Evolutionary conservation across 495 filamentous ascomycete species (phyloP).

Genomic region (Annulohypoxylon moriforme): DNA sequence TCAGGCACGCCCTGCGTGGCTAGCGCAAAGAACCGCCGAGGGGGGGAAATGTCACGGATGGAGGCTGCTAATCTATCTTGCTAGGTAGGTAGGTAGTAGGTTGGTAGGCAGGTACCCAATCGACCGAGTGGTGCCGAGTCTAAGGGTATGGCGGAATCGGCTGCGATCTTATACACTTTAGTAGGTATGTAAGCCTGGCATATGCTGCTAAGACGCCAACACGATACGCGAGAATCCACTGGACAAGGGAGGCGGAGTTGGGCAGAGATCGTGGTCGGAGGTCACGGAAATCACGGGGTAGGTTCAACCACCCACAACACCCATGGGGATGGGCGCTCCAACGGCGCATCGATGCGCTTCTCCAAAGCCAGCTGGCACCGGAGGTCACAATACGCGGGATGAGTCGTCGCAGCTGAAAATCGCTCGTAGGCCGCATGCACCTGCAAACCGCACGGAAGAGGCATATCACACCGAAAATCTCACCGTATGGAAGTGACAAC

Average conservation of each 20-base stretch:
- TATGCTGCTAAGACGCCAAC: neutral
- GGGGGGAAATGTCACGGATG: neutral
- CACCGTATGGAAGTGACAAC: neutral
- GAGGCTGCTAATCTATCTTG: conserved; percentile 12
- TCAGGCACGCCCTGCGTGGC: neutral
- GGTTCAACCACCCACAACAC: neutral
- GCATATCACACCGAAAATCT: conserved; percentile 13
- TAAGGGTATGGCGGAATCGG: neutral
- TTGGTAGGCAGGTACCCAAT: conserved; percentile 4
- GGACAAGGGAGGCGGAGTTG: neutral
- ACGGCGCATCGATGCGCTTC: neutral
- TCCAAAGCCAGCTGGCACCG: neutral
- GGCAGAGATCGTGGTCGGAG: neutral
- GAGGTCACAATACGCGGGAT: neutral
- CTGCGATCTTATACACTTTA: neutral
- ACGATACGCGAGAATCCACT: neutral
- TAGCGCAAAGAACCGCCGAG: conserved; percentile 9
- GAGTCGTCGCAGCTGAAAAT: neutral
- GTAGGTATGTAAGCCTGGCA: neutral
- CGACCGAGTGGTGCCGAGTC: conserved; percentile 25
- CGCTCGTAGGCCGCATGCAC: neutral
- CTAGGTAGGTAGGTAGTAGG: no score
- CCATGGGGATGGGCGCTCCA: neutral
- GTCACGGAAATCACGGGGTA: neutral
- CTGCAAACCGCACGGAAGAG: neutral